phyloP scores from a whole-genome alignment of 2,329 filamentous ascomycete species.

The Thelonectria rubi region DNA sequence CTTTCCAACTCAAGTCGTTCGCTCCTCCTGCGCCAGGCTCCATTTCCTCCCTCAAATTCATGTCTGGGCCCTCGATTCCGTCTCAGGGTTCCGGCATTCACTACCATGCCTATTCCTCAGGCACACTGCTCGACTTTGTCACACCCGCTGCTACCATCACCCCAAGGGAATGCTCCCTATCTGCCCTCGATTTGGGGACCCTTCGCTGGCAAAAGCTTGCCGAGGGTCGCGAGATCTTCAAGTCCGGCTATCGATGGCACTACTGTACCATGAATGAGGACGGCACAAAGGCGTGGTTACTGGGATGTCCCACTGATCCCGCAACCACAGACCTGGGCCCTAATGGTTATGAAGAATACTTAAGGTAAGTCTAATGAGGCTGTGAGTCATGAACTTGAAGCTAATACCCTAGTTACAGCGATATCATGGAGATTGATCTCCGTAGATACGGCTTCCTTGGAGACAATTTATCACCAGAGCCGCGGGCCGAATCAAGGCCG shows the following conservation, averaged over 20 bases:
- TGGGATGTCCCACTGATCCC: slow-evolving; percentile 87
- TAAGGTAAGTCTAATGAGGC: slow-evolving; percentile 59
- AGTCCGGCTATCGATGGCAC: slow-evolving; percentile 93
- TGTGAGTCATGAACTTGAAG: background rate
- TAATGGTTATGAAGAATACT: slow-evolving; percentile 84
- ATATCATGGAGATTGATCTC: slow-evolving; percentile 93
- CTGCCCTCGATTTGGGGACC: slow-evolving; percentile 84
- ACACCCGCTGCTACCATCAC: slow-evolving; percentile 90
- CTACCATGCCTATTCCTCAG: slow-evolving; percentile 94
- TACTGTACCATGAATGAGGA: slow-evolving; percentile 97
- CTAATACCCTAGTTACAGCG: slow-evolving; percentile 56
- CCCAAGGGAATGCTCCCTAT: slow-evolving; percentile 87
- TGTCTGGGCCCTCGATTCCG: slow-evolving; percentile 81
- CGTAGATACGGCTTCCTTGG: slow-evolving; percentile 90
- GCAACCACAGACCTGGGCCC: slow-evolving; percentile 71
- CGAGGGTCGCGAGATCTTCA: slow-evolving; percentile 93
- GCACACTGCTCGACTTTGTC: slow-evolving; percentile 91
- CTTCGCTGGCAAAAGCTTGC: slow-evolving; percentile 95
- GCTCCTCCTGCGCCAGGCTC: slow-evolving; percentile 87
- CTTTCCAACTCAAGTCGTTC: slow-evolving; percentile 74
- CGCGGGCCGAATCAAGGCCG: slow-evolving; percentile 59
- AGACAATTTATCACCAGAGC: slow-evolving; percentile 72
- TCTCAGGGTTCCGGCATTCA: slow-evolving; percentile 91
- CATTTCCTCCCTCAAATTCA: slow-evolving; percentile 89
- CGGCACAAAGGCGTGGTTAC: slow-evolving; percentile 93